Evolutionary conservation across 371 early-diverging fungal species (phyloP), one percentile per base, ranked within the genome.

Genomic region (Mucor irregularis): DNA sequence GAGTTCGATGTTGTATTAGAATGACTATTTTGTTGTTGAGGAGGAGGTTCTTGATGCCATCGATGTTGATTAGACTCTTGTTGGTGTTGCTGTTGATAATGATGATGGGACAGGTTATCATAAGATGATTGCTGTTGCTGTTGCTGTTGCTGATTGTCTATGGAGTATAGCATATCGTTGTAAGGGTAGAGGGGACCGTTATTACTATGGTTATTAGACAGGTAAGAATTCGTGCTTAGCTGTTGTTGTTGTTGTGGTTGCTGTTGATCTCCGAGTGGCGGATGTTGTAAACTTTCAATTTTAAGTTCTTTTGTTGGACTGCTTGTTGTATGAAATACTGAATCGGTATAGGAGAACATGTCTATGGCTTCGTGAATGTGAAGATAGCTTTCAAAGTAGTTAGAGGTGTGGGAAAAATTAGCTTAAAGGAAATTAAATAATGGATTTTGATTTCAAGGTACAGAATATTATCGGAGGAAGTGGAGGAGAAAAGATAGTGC

Each of bases 301-400:
- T 43, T 28, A 17, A 35, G 16, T 21, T 57, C 42, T 49, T 57
- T 57, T 4, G 44, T 43, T 25, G 49, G 58, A 34, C 49, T 33
- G 21, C 35, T 44, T 13, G 19, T 25, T 37, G 44, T 37, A 45
- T 58, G 46, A 30, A 45, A 58, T 30, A 50, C 30, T 9, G 58
- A 38, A 26, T 51, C 58, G 31, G 38, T 51, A 45, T 58, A 58
- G 16, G 58, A 58, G 45, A 51, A 58, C 58, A 58, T 58, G 26
- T 19, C 17, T 26, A n/a, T n/a, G n/a, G n/a, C n/a, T 19, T 28
- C 28, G 2, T 28, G 19, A 35, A 10, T 33, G 13, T 22, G 19
- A 21, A 22, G 14, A 35, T 34, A 35, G 31, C 26, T 25, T 26
- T 9, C 5, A 33, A 17, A 13, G 11, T 21, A 37, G 37, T 22